These are phyloP conservation scores for Exophiala aquamarina DNA, from an alignment of 2,329 filamentous ascomycete genomes.

Conservation along the genomic window DNA sequence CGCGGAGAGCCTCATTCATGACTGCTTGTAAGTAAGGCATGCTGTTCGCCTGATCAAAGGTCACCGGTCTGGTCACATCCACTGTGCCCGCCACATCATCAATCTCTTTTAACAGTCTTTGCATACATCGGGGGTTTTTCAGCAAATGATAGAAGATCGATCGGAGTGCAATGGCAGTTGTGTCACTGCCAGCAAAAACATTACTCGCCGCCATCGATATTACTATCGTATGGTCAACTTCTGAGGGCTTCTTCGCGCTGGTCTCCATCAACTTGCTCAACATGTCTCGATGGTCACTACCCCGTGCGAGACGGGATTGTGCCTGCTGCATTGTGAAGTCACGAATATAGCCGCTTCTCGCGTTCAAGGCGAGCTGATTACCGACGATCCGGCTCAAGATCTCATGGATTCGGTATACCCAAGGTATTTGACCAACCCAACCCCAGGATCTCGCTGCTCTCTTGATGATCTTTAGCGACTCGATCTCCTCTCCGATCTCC, in stretches of 20 bases:
- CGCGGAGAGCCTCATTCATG: slow-evolving; percentile 31
- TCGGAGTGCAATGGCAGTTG: slow-evolving; percentile 34
- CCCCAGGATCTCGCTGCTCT: neutral
- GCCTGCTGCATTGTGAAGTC: neutral
- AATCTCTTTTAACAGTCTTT: slow-evolving; percentile 29
- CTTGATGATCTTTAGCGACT: neutral
- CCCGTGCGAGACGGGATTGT: neutral
- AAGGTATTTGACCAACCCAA: neutral
- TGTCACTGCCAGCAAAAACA: slow-evolving; percentile 36
- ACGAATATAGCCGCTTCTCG: neutral
- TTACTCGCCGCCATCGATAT: slow-evolving; percentile 32
- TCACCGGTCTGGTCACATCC: slow-evolving; percentile 21
- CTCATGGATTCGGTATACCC: neutral
- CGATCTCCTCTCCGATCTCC: slow-evolving; percentile 37
- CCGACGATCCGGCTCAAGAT: neutral
- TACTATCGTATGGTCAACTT: slow-evolving; percentile 30
- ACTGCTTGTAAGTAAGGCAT: slow-evolving; percentile 34
- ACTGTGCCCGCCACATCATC: slow-evolving; percentile 4
- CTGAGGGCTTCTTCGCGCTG: slow-evolving; percentile 21
- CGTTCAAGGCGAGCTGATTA: neutral
- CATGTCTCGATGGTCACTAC: slow-evolving; percentile 1
- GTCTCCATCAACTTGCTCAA: slow-evolving; percentile 1
- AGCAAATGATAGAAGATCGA: slow-evolving; percentile 34
- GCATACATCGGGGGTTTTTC: slow-evolving; percentile 26
- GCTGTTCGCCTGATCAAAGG: slow-evolving; percentile 30